phyloP scores from a whole-genome alignment of 352 stramenopile species.

The Globisporangium spinosum region DNA sequence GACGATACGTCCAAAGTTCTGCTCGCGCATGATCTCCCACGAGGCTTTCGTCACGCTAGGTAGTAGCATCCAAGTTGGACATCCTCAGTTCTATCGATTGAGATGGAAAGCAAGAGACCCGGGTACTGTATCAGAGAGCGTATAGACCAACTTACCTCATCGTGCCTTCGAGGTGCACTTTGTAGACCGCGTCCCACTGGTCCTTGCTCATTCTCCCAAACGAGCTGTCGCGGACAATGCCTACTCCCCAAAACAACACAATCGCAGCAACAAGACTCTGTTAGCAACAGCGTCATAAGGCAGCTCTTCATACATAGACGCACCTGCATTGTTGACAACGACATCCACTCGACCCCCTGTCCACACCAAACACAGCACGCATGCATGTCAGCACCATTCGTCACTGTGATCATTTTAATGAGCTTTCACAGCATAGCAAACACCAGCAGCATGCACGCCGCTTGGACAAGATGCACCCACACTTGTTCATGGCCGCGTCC shows the following conservation, averaged over 20 bases:
- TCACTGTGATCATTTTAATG: background rate
- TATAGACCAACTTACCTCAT: conserved; percentile 37
- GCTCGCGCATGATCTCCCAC: conserved; percentile 75
- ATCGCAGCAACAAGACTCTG: background rate
- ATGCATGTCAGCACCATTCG: conserved; percentile 1
- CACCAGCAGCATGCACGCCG: background rate
- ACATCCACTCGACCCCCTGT: conserved; percentile 86
- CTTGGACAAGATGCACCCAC: conserved; percentile 22
- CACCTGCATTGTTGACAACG: conserved; percentile 92
- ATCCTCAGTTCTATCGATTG: no score
- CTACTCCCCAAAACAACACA: conserved; percentile 9
- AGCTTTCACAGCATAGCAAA: background rate
- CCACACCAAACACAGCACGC: background rate
- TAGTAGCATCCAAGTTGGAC: background rate
- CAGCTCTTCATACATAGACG: conserved; percentile 15
- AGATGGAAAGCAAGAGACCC: background rate
- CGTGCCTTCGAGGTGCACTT: conserved; percentile 82
- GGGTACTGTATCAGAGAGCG: background rate
- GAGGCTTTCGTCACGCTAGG: conserved; percentile 65
- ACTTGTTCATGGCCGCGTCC: conserved; percentile 81
- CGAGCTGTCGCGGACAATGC: conserved; percentile 85
- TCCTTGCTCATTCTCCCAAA: conserved; percentile 85
- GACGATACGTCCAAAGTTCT: conserved; percentile 84
- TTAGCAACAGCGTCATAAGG: background rate
- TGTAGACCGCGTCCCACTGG: conserved; percentile 80